Conservation (phyloP, 2,329 filamentous ascomycete genomes). For the Fusarium sp. region DNA sequence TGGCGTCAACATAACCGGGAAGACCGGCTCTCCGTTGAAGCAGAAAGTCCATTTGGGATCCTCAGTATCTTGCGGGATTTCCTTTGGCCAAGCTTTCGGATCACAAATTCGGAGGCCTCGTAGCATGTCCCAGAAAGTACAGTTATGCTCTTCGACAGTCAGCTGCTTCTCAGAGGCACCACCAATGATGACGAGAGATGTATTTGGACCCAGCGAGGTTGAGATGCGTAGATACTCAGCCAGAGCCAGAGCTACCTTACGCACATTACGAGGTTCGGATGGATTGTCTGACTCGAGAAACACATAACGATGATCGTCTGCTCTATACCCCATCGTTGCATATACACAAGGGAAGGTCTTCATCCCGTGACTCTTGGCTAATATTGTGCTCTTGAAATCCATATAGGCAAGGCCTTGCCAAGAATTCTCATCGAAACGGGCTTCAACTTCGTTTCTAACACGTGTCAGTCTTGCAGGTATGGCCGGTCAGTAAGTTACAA, state of each 20-base stretch:
- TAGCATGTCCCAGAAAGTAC: slow-evolving; percentile 13
- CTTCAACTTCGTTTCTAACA: neutral
- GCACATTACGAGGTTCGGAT: neutral
- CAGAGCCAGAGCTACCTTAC: slow-evolving; percentile 6
- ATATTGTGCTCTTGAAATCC: slow-evolving; percentile 2
- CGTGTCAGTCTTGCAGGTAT: neutral
- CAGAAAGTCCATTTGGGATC: slow-evolving; percentile 8
- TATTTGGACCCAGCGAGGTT: neutral
- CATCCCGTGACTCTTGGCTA: neutral
- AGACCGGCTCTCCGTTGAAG: slow-evolving; percentile 3
- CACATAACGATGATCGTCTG: slow-evolving; percentile 2
- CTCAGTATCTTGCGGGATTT: slow-evolving; percentile 4
- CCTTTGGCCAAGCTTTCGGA: neutral
- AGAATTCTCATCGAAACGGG: neutral
- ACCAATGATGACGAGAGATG: neutral
- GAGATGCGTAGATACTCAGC: slow-evolving; percentile 4
- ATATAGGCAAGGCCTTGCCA: slow-evolving; percentile 11
- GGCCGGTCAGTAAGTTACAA: neutral
- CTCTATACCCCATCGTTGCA: slow-evolving; percentile 3
- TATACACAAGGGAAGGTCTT: slow-evolving; percentile 11
- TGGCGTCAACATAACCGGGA: slow-evolving; percentile 13
- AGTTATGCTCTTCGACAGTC: slow-evolving; percentile 4
- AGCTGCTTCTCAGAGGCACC: neutral
- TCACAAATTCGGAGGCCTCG: slow-evolving; percentile 9
- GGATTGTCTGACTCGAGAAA: slow-evolving; percentile 12